Base-by-base conservation (phyloP, 768 basidiomycete species). In the Russula foetens region DNA sequence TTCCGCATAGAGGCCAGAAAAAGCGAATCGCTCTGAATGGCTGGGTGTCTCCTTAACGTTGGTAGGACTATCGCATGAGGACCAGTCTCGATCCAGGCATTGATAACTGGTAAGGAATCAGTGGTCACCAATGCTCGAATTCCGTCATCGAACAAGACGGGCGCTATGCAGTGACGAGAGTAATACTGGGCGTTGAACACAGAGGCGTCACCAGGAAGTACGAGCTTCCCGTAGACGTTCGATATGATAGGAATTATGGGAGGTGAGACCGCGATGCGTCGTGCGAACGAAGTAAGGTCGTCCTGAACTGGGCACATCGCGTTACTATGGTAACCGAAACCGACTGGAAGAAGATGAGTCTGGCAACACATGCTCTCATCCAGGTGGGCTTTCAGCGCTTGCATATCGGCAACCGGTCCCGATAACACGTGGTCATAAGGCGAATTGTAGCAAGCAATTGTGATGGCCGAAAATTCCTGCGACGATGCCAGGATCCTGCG, bases 51-150 rank as follows among this genome's bases (percentile, higher is more conserved):
- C 67, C 75, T 77, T 9, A 90, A 67, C 79, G 86, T 80, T 0
- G 84, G 79, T 3, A 87, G 72, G 15, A 78, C 77, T 4, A 77
- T 76, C 0, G 81, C 72, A 62, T 87, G 84, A 12, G 87, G 84
- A 2, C 87, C 83, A 45, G 88, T 76, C 69, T 90, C 88, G 8
- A 90, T 74, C 82, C 83, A 88, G 0, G 75, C 76, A 44, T 75
- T 75, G 7, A 76, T 68, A 15, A 68, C 59, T 44, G 66, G 51
- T 28, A 73, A 59, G 17, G 68, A 69, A 14, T 69, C 24, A 15
- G 59, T 61, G 6, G 72, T 63, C 1, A 75, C 31, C 11, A 83
- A 73, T 0, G 76, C 71, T n/a, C 69, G 71, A 2, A 88, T 68
- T 14, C 81, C 81, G 26, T 75, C 73, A 15, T 77, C 72, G 65